A percentile compares a stretch with the other conserved stretches of the same genome.
These are phyloP conservation scores for Wolfiporia cocos DNA, from an alignment of 1,284 basidiomycete genomes.

Conservation along the genomic window DNA sequence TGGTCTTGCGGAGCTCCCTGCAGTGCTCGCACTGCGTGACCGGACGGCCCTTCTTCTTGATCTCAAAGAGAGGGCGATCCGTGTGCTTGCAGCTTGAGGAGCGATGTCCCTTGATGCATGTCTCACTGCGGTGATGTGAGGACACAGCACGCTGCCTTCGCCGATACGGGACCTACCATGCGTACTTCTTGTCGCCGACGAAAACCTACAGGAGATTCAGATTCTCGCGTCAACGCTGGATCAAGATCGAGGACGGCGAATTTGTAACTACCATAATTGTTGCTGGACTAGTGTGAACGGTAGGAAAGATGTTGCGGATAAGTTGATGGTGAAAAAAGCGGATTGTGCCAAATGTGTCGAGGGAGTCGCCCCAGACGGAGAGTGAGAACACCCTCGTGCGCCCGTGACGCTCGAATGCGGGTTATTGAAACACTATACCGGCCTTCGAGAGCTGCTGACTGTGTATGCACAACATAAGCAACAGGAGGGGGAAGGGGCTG, in stretches of 20 bases:
- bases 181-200: constrained; percentile 77
- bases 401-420: constrained; percentile 27
- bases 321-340: constrained; percentile 4
- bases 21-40: constrained; percentile 72
- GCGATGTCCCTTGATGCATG: constrained; percentile 76
- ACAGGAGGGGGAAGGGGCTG: constrained; percentile 6
- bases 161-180: constrained; percentile 57
- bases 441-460: constrained; percentile 14
- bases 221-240: too few species aligned
- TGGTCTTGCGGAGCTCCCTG: constrained; percentile 63
- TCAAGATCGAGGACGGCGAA: not conserved
- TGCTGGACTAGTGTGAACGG: constrained; percentile 1
- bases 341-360: not conserved
- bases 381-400: constrained; percentile 16
- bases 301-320: too few species aligned
- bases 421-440: constrained; percentile 22
- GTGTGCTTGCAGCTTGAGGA: constrained; percentile 71
- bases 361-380: constrained; percentile 19
- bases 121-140: constrained; percentile 41
- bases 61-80: constrained; percentile 68
- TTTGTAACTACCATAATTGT: constrained; percentile 17
- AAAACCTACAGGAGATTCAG: constrained; percentile 44
- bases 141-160: too few species aligned
- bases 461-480: constrained; percentile 15
- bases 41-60: constrained; percentile 74